Evolutionary conservation across 2,329 filamentous ascomycete genomes (phyloP), one percentile per base, ranked within the genome.

Genomic region (Colletotrichum viniferum): DNA sequence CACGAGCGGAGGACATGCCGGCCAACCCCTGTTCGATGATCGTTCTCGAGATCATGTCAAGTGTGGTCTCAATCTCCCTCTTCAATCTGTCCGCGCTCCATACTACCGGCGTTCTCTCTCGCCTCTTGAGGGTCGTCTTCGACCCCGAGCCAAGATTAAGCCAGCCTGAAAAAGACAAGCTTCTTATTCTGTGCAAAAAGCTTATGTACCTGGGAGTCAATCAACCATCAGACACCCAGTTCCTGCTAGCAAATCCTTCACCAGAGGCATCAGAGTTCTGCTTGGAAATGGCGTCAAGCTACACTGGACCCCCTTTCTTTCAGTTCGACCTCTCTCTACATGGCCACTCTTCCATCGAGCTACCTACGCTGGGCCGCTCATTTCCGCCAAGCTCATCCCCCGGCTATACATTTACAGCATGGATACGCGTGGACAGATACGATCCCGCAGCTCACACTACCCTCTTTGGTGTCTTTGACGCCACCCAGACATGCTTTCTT

Each of bases 401-500:
- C n/a, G 97, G 97, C 24, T 99, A 98, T 85, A 98, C 96, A 1
- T 94, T 99, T 76, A 91, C 94, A 61, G 91, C 95, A 1, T 99
- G 97, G 97, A 90, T 98, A 65, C 92, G 94, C 24, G 91, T 99
- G 75, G 96, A 98, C 82, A 88, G 92, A 55, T 98, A 97, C 83
- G 97, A 99, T 82, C 87, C 91, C 7, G 91, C 91, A 61, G 93
- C 94, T 18, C 97, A 99, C 83, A 99, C 97, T 0, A 99, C 97
- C 0, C 90, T 99, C 16, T 99, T 99, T 83, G 97, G 97, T 30
- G 95, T 97, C 10, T 98, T 97, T 83, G 97, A 99, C 84, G 89
- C 93, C 5, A 95, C 92, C 7, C 96, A 98, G 83, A 95, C 95
- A 7, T 99, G 97, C 84, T 99, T 99, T 81, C 86, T 99, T 43